Conservation (phyloP, 495 filamentous ascomycete species). For the Clohesyomyces aquaticus region DNA sequence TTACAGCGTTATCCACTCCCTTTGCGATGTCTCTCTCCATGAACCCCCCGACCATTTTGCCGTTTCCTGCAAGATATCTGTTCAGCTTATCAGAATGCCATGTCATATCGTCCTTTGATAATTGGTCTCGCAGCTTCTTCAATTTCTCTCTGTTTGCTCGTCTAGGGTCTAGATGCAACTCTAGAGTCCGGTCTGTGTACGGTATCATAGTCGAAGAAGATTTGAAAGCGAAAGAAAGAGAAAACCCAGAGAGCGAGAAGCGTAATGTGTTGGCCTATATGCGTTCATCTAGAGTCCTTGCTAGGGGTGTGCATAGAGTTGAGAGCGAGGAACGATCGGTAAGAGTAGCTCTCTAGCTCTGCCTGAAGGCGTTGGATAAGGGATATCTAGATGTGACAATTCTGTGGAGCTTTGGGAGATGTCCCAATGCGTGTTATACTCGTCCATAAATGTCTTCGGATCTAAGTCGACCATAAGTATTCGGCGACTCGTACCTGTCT, state of each 20-base stretch:
- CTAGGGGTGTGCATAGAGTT: not conserved
- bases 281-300: not conserved
- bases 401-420: not conserved
- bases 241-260: not conserved
- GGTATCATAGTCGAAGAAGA: not conserved
- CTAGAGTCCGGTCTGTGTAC: not conserved
- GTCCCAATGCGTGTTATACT: conserved; percentile 11
- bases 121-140: conserved; percentile 6
- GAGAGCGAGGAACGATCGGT: not conserved
- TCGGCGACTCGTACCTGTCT: not conserved
- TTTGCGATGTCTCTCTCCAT: not conserved
- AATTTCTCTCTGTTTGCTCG: not conserved
- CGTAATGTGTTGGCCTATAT: not conserved
- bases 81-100: conserved; percentile 16
- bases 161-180: not conserved
- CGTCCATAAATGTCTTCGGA: not conserved
- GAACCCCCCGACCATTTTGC: not conserved
- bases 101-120: conserved; percentile 5
- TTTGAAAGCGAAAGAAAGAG: not conserved
- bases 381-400: not conserved
- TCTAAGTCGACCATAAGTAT: conserved; percentile 1
- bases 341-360: not conserved
- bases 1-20: not conserved
- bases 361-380: not conserved
- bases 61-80: not conserved